phyloP scores from a whole-genome alignment of 2,329 filamentous ascomycete genomes.

The Xylariaceae sp. region DNA sequence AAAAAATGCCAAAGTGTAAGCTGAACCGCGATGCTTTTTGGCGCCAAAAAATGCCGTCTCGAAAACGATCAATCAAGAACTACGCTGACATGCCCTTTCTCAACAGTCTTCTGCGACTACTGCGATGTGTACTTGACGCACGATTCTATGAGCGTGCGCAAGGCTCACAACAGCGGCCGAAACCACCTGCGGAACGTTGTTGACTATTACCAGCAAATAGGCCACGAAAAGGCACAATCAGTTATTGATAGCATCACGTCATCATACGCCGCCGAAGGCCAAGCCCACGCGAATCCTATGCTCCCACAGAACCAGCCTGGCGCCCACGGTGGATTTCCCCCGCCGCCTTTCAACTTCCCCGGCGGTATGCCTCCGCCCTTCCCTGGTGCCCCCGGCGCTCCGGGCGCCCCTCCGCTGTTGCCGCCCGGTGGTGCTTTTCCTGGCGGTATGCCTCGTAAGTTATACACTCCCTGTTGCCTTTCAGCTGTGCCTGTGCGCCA shows the following conservation, averaged over 20 bases:
- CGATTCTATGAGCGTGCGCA: slow-evolving; percentile 99
- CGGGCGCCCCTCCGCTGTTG: slow-evolving; percentile 48
- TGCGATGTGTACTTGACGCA: slow-evolving; percentile 99
- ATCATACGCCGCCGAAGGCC: slow-evolving; percentile 91
- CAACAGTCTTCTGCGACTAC: slow-evolving; percentile 83
- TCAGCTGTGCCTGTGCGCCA: slow-evolving; percentile 3
- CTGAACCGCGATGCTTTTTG: slow-evolving; percentile 1
- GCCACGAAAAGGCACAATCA: slow-evolving; percentile 95
- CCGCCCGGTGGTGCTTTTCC: slow-evolving; percentile 38
- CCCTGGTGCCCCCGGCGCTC: slow-evolving; percentile 35
- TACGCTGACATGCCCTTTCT: slow-evolving; percentile 19
- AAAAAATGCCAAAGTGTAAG: slow-evolving; percentile 78
- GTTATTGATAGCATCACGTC: slow-evolving; percentile 98
- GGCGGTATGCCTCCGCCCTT: slow-evolving; percentile 40
- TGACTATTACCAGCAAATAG: slow-evolving; percentile 99
- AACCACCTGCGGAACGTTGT: slow-evolving; percentile 97
- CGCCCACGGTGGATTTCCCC: slow-evolving; percentile 39
- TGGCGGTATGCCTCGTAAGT: slow-evolving; percentile 52
- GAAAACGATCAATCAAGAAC: slow-evolving; percentile 8
- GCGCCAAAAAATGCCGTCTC: slow-evolving; percentile 7
- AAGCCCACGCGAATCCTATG: slow-evolving; percentile 80
- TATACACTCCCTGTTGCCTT: neutral
- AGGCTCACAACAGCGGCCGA: slow-evolving; percentile 93
- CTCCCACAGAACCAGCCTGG: slow-evolving; percentile 63
- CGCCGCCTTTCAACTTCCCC: slow-evolving; percentile 58